These are phyloP conservation scores for Suillus subaureus DNA, from an alignment of 768 basidiomycete species.

Conservation along the genomic window DNA sequence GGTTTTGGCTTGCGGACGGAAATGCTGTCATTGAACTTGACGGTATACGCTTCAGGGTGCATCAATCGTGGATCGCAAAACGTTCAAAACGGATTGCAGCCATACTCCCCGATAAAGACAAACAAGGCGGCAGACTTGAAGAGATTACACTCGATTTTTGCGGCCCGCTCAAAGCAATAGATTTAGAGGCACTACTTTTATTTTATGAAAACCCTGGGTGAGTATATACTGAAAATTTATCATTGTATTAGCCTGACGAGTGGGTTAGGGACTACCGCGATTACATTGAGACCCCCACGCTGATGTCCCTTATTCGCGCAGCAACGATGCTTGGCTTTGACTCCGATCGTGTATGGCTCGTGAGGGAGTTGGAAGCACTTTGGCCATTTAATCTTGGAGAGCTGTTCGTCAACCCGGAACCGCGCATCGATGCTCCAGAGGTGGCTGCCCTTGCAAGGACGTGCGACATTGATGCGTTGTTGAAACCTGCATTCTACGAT, in stretches of 20 bases:
- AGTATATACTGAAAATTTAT: not conserved
- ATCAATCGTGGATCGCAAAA: constrained; percentile 33
- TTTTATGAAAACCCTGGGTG: constrained; percentile 8
- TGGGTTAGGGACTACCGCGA: constrained; percentile 26
- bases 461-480: constrained; percentile 28
- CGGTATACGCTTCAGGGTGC: constrained; percentile 36
- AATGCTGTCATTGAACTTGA: constrained; percentile 36
- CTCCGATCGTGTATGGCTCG: constrained; percentile 29
- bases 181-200: constrained; percentile 1
- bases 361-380: constrained; percentile 28
- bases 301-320: constrained; percentile 39
- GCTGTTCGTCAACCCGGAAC: constrained; percentile 7
- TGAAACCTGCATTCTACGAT: constrained; percentile 43
- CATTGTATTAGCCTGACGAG: not conserved
- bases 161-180: not conserved
- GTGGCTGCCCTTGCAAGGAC: constrained; percentile 34
- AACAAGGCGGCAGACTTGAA: not conserved
- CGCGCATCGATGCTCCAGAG: constrained; percentile 27
- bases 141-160: not conserved
- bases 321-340: constrained; percentile 36
- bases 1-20: constrained; percentile 41
- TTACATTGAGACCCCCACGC: constrained; percentile 28
- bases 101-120: constrained; percentile 2
- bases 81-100: constrained; percentile 34
- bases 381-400: constrained; percentile 30